Base-by-base conservation (phyloP, 495 filamentous ascomycete genomes). In the Chlorociboria aeruginascens region DNA sequence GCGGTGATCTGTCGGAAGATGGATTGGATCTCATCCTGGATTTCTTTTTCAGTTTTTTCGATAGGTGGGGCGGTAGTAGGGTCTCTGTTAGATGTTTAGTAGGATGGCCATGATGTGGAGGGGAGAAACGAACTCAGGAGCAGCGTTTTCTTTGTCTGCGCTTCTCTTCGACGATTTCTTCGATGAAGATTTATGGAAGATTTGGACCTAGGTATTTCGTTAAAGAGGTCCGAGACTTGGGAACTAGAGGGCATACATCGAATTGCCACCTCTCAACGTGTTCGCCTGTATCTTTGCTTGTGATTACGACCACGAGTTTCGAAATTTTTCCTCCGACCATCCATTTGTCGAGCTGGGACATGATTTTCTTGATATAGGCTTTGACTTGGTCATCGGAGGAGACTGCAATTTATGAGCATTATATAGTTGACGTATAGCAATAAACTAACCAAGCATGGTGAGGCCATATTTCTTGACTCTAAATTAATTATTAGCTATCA, bases 281-380 rank as follows among this genome's bases (percentile, higher is more conserved):
- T 65, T 96, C 93, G 25, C 93, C 92, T 2, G 88, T 93, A 63
- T 98, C 92, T 63, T 95, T 95, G 68, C 81, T 81, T 0, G 90
- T 95, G 56, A 98, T 86, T 14, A 97, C 90, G 29, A 98, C 81
- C 28, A 98, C 90, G 1, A 98, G 79, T 66, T 95, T 97, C 11
- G 83, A 89, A 56, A 98, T 93, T 68, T 97, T 97, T 59, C 89
- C 86, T 55, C 83, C 84, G 37, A 85, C 70, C 85, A 95, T 97
- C 92, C 92, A 98, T 59, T 82, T 84, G 66, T 90, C 88, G 38
- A 96, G 77, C 66, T 95, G 89, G 4, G 82, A 83, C 86, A 94
- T 96, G 66, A 96, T 95, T 69, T 92, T 94, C 69, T 93, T 95
- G 72, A 95, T 93, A 66, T 98, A 98, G 43, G 89, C 88, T 69